These are phyloP conservation scores for Aspergillus affinis DNA, from an alignment of 495 filamentous ascomycete species.

Conservation along the genomic window DNA sequence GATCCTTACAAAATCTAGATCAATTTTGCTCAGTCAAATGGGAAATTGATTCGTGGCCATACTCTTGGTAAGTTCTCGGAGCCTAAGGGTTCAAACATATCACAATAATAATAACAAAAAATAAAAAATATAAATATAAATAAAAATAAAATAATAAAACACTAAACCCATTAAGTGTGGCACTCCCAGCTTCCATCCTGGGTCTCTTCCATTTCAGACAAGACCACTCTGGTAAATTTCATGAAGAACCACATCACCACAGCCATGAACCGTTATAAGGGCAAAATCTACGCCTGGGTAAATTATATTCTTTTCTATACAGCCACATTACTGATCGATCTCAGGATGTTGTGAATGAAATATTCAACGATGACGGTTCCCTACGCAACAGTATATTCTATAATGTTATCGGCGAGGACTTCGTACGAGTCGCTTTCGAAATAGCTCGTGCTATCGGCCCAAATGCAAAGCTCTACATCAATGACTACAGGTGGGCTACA, in stretches of 20 bases:
- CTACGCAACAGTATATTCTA: conserved; percentile 57
- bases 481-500: conserved; percentile 53
- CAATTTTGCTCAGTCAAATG: conserved; percentile 47
- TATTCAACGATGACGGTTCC: conserved; percentile 66
- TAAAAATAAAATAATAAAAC: no score
- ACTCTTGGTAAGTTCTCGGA: conserved; percentile 35
- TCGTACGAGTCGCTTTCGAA: conserved; percentile 58
- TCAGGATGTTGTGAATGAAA: conserved; percentile 71
- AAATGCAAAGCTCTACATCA: conserved; percentile 64
- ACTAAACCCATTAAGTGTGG: conserved; percentile 36
- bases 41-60: conserved; percentile 50
- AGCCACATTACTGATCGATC: conserved; percentile 8
- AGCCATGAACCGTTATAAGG: conserved; percentile 34
- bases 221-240: conserved; percentile 39
- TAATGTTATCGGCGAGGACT: conserved; percentile 56
- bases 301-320: not conserved
- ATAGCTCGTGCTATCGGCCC: conserved; percentile 55
- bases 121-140: no score
- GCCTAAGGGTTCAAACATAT: not conserved
- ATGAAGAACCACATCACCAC: conserved; percentile 33
- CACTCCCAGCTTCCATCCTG: conserved; percentile 55
- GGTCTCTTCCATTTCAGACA: conserved; percentile 47
- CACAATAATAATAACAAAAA: no score
- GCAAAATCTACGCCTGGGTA: conserved; percentile 52
- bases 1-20: conserved; percentile 23